phyloP scores from a whole-genome alignment of 352 stramenopile species.

The Phytophthora boehmeriae region DNA sequence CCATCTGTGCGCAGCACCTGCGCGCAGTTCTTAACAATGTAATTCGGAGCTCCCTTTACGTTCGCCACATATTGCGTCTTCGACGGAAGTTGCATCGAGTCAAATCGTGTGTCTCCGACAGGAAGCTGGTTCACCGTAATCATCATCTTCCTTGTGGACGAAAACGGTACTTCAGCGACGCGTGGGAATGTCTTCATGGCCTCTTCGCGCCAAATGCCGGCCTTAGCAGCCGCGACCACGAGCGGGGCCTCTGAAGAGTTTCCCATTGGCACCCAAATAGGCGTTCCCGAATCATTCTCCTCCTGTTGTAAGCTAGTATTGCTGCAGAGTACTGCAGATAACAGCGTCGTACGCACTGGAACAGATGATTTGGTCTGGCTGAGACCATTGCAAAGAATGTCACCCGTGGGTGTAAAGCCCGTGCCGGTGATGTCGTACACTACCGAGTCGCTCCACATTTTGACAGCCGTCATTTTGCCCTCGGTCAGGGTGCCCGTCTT shows the following conservation, averaged over 20 bases:
- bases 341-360: conserved; percentile 49
- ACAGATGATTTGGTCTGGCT: conserved; percentile 49
- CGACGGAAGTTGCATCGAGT: conserved; percentile 43
- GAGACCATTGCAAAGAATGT: conserved; percentile 52
- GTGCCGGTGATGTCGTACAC: conserved; percentile 59
- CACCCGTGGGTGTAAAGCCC: conserved; percentile 55
- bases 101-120: conserved; percentile 32
- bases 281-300: conserved; percentile 39
- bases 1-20: conserved; percentile 54
- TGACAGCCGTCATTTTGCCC: conserved; percentile 81
- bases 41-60: conserved; percentile 75
- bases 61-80: conserved; percentile 57
- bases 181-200: conserved; percentile 62
- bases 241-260: conserved; percentile 78
- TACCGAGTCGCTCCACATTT: conserved; percentile 70
- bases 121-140: conserved; percentile 68
- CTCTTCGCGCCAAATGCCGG: conserved; percentile 57
- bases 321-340: conserved; percentile 68
- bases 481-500: conserved; percentile 95
- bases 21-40: conserved; percentile 64
- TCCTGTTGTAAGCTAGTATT: conserved; percentile 74
- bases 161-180: conserved; percentile 92
- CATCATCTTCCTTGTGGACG: conserved; percentile 95
- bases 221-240: conserved; percentile 67
- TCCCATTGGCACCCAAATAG: conserved; percentile 60